Percentiles rank a stretch among this genome's conserved stretches.
Evolutionary conservation across 2,329 filamentous ascomycete genomes (phyloP).

Genomic region (Aureobasidium lini): DNA sequence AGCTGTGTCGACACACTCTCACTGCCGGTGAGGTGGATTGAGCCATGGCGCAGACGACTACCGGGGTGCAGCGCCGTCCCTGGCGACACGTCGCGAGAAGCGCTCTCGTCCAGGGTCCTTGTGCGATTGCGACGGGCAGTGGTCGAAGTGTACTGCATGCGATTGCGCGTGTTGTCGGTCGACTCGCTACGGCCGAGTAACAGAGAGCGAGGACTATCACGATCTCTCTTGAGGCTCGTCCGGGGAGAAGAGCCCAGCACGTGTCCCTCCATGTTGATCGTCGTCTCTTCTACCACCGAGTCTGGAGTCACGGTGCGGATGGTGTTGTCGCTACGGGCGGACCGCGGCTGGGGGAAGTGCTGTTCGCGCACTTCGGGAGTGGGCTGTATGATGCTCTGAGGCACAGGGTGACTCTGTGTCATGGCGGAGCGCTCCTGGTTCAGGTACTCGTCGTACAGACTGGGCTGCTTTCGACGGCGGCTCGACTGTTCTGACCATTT

Average conservation of each 20-base stretch:
- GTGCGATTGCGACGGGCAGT: conserved; percentile 7
- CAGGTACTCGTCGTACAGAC: conserved; percentile 27
- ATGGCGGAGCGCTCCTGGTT: conserved; percentile 19
- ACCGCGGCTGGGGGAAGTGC: background rate
- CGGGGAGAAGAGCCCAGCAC: conserved; percentile 10
- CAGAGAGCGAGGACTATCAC: conserved; percentile 7
- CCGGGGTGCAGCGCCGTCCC: background rate
- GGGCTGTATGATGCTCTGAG: background rate
- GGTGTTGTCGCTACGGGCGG: conserved; percentile 27
- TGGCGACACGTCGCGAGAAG: conserved; percentile 4
- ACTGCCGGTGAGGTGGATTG: background rate
- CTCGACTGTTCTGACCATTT: conserved; percentile 17
- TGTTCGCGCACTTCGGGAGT: background rate
- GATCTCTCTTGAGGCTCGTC: conserved; percentile 10
- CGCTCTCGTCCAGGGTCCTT: conserved; percentile 1
- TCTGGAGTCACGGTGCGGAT: conserved; percentile 64
- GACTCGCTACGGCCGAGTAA: conserved; percentile 10
- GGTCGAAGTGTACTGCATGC: background rate
- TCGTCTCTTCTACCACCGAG: conserved; percentile 12
- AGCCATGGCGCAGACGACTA: conserved; percentile 11
- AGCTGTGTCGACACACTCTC: background rate
- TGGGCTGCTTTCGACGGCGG: conserved; percentile 22
- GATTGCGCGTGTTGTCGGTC: background rate
- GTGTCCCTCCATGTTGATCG: conserved; percentile 6
- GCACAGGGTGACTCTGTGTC: conserved; percentile 9